Conservation (phyloP, 768 basidiomycete species). For the Podaxis sp. region DNA sequence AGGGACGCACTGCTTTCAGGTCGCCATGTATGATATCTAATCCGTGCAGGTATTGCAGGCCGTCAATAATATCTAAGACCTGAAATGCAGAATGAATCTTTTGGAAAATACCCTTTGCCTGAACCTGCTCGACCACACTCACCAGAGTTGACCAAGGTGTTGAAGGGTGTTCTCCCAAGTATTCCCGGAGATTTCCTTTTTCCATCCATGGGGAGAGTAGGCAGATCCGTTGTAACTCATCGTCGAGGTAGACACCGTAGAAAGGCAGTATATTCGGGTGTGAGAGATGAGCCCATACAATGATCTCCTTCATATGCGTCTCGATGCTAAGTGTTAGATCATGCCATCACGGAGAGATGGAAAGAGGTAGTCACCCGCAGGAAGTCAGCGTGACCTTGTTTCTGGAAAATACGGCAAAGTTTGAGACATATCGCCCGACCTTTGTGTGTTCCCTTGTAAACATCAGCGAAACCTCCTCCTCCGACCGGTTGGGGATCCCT, state of each 20-base stretch:
- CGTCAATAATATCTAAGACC: neutral
- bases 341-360: neutral
- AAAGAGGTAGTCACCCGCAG: neutral
- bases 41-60: neutral
- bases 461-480: neutral
- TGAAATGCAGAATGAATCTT: neutral
- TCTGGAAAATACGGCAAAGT: neutral
- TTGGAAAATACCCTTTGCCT: neutral
- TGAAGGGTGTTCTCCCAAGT: constrained; percentile 11
- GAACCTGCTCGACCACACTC: neutral
- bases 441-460: neutral
- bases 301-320: constrained; percentile 23
- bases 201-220: constrained; percentile 22
- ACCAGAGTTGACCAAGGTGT: constrained; percentile 18
- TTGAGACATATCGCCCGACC: neutral
- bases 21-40: neutral
- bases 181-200: constrained; percentile 21
- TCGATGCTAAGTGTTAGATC: neutral
- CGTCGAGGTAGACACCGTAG: constrained; percentile 28
- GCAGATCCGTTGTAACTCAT: constrained; percentile 2
- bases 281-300: constrained; percentile 31
- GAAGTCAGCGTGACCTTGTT: neutral
- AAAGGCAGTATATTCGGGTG: constrained; percentile 38
- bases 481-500: neutral
- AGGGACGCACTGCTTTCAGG: neutral